phyloP scores from a whole-genome alignment of 345 rosid genomes.

The Aquilaria sinensis region DNA sequence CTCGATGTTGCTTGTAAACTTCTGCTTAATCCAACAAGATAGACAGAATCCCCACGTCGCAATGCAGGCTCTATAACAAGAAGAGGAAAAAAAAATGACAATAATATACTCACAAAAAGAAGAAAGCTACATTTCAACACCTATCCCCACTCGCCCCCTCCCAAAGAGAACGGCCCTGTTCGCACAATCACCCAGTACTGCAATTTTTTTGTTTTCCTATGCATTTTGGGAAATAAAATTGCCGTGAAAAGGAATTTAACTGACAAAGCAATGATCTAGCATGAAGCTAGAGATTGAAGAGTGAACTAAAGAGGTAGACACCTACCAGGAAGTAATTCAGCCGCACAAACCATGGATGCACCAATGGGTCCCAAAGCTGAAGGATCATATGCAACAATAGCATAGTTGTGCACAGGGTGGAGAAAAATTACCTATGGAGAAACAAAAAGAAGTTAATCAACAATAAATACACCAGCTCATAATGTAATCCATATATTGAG shows the following conservation, averaged over 20 bases:
- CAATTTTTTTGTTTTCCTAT: too few species aligned
- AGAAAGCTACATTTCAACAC: background rate
- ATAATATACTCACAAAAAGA: background rate
- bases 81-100: slow-evolving; percentile 7
- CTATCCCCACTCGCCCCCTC: background rate
- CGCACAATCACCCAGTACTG: background rate
- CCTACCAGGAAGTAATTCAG: slow-evolving; percentile 86
- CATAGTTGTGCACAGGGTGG: slow-evolving; percentile 95
- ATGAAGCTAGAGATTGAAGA: background rate
- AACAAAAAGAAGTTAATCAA: slow-evolving; percentile 21
- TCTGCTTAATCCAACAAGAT: slow-evolving; percentile 85
- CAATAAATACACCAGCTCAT: background rate
- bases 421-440: slow-evolving; percentile 80
- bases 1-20: slow-evolving; percentile 90
- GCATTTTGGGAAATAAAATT: too few species aligned
- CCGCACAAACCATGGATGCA: slow-evolving; percentile 73
- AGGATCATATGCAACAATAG: slow-evolving; percentile 89
- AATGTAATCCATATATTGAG: background rate
- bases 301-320: slow-evolving; percentile 12
- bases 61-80: slow-evolving; percentile 68
- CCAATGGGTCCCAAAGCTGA: slow-evolving; percentile 66
- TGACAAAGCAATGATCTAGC: background rate
- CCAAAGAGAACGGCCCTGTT: background rate
- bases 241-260: too few species aligned
- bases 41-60: slow-evolving; percentile 85